Base-by-base conservation (phyloP, 2,329 filamentous ascomycete species). In the Teratosphaeria viscida region DNA sequence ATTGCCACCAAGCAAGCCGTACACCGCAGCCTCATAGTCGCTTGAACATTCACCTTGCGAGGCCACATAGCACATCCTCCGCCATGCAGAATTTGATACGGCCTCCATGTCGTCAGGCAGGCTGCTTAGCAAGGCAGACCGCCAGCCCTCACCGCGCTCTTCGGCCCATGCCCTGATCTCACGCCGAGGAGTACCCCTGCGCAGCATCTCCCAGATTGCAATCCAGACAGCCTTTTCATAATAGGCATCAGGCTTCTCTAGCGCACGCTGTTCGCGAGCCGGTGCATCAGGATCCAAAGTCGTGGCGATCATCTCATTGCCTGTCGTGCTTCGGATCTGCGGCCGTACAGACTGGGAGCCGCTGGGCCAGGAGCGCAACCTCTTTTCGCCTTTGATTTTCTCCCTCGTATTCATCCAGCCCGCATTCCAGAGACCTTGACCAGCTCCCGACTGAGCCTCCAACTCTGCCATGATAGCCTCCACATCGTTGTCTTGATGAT, bases 331-430 rank as follows among this genome's bases (percentile, higher is more conserved):
- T 52, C 67, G 64, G 52, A 74, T 72, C 61, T 73, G 71, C 35
- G 77, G 35, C 79, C 79, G 67, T 79, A 86, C 64, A 81, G 71
- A 55, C 83, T 79, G 39, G 82, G 81, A 61, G 60, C 66, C 29
- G 60, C 64, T 62, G 2, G 70, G 67, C 67, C 70, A 72, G 32
- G 84, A 82, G 61, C 88, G 83, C 64, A 94, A 77, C 60, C 88
- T 85, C 77, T 97, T 99, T 71, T 90, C 85, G 59, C 89, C 83
- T 77, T 99, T 99, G 74, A 99, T 90, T 55, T 87, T 86, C 60
- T 89, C 85, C 63, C 91, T 89, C 0, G 94, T 96, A 72, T 96
- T 90, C 63, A 96, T 83, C 89, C 92, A 96, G 49, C 92, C 92
- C 71, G 91, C 86, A 32, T 89, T 85, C 77, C 94, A 89, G 10